A percentile compares a stretch with the other conserved stretches of the same genome.
Conservation (phyloP, 345 rosid species). For the Lagerstroemia speciosa region DNA sequence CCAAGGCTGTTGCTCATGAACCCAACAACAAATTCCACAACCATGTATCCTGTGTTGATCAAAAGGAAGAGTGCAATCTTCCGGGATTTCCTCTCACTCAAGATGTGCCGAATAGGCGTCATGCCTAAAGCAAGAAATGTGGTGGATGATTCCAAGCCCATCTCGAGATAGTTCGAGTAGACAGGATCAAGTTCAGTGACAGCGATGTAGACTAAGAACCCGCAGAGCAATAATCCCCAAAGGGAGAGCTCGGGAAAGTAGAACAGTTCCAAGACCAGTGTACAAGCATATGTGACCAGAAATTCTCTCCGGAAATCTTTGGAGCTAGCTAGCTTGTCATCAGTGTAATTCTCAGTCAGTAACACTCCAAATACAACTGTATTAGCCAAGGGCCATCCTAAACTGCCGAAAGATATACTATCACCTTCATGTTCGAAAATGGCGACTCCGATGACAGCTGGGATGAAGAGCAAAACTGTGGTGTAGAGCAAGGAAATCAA, state of each 20-base stretch:
- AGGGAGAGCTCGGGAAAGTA: constrained; percentile 81
- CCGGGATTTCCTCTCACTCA: constrained; percentile 90
- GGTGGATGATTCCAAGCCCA: constrained; percentile 63
- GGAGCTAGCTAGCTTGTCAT: constrained; percentile 44
- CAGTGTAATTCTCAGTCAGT: constrained; percentile 62
- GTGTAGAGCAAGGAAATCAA: constrained; percentile 60
- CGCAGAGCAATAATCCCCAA: constrained; percentile 70
- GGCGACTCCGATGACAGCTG: constrained; percentile 55
- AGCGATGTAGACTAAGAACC: constrained; percentile 57
- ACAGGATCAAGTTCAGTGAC: constrained; percentile 60
- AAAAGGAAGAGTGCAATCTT: constrained; percentile 87
- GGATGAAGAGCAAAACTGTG: constrained; percentile 55
- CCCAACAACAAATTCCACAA: constrained; percentile 85
- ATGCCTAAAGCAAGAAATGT: constrained; percentile 36
- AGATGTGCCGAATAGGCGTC: constrained; percentile 77
- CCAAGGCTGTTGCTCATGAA: constrained; percentile 98
- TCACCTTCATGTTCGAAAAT: constrained; percentile 35
- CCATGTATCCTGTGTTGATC: constrained; percentile 85
- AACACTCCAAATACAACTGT: constrained; percentile 86
- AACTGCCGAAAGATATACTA: constrained; percentile 41
- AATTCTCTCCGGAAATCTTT: constrained; percentile 65
- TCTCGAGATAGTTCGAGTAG: constrained; percentile 33
- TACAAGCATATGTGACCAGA: constrained; percentile 62
- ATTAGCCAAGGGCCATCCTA: constrained; percentile 87
- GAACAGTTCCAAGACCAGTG: constrained; percentile 66